A percentile compares a stretch with the other conserved stretches of the same genome.
phyloP scores from a whole-genome alignment of 108 stramenopile species.

The Cylindrotheca fusiformis region DNA sequence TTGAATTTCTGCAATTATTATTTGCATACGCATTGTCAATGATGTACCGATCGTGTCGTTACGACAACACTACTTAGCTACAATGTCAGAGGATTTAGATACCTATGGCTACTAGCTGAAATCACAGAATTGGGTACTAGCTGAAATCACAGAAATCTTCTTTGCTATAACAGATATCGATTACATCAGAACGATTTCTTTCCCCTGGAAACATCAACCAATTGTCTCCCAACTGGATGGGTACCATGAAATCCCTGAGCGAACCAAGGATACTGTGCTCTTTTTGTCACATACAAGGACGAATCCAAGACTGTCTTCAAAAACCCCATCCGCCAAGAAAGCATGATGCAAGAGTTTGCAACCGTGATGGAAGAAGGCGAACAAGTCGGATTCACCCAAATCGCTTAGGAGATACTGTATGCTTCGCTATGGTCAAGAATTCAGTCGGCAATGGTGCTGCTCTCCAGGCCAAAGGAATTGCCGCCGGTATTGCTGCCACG shows the following conservation, averaged over 20 bases:
- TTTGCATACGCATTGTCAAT: too few relatives aligned
- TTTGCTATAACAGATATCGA: slow-evolving; percentile 89
- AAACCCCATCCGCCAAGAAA: slow-evolving; percentile 96
- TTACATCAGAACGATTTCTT: slow-evolving; percentile 90
- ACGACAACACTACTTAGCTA: background rate
- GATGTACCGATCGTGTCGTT: too few relatives aligned
- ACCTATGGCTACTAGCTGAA: too few relatives aligned
- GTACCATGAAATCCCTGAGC: slow-evolving; percentile 77
- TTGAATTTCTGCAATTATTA: too few relatives aligned
- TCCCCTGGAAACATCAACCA: slow-evolving; percentile 97
- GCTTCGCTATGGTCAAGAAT: slow-evolving; percentile 97
- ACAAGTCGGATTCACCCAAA: slow-evolving; percentile 92
- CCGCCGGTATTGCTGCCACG: slow-evolving; percentile 87
- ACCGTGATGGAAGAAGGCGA: slow-evolving; percentile 68
- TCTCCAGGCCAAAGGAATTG: slow-evolving; percentile 74
- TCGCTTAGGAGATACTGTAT: slow-evolving; percentile 82
- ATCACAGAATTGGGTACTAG: slow-evolving; percentile 92
- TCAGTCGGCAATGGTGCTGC: slow-evolving; percentile 77
- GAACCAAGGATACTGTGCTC: slow-evolving; percentile 77
- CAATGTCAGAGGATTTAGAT: background rate
- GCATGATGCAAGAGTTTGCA: slow-evolving; percentile 99
- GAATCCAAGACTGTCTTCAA: slow-evolving; percentile 92
- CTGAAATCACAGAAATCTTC: slow-evolving; percentile 74
- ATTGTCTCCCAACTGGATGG: slow-evolving; percentile 85
- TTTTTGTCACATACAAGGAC: slow-evolving; percentile 99